Evolutionary conservation across 208 protist genomes (phyloP).

Genomic region (Leishmania tropica): DNA sequence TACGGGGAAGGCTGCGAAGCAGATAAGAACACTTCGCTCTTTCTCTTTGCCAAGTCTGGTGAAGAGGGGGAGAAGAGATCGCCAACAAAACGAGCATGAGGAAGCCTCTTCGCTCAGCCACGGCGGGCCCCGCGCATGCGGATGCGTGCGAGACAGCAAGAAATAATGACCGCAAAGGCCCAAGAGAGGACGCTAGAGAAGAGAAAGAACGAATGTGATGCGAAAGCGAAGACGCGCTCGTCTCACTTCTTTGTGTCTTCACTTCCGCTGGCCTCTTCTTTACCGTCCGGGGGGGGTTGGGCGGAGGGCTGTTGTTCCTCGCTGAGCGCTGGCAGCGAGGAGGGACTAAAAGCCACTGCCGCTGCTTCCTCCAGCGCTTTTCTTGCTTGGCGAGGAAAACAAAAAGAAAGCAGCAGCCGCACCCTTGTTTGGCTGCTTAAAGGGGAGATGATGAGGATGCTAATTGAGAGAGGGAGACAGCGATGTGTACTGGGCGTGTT

Average conservation of each 20-base stretch:
- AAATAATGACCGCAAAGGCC: neutral
- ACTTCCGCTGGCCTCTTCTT: neutral
- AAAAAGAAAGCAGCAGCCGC: neutral
- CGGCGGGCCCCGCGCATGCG: neutral
- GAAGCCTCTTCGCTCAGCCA: neutral
- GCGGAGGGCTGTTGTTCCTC: neutral
- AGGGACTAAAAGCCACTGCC: neutral
- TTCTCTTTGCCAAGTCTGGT: neutral
- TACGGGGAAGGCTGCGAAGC: neutral
- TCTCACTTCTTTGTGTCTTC: no score
- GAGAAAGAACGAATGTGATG: neutral
- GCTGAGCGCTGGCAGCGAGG: neutral
- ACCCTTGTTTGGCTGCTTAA: no score
- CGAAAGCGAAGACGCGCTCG: neutral
- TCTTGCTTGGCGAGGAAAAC: neutral
- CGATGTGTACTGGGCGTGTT: neutral
- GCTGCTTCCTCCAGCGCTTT: neutral
- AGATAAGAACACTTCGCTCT: neutral
- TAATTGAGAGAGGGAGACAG: neutral
- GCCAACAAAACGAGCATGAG: neutral
- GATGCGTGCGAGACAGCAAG: neutral
- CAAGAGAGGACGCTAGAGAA: neutral
- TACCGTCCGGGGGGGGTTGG: neutral
- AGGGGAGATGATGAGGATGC: neutral
- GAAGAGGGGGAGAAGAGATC: neutral